Percentiles rank a stretch among this genome's conserved stretches.
Evolutionary conservation across 345 rosid species (phyloP).

Genomic region (Cochlearia excelsa): DNA sequence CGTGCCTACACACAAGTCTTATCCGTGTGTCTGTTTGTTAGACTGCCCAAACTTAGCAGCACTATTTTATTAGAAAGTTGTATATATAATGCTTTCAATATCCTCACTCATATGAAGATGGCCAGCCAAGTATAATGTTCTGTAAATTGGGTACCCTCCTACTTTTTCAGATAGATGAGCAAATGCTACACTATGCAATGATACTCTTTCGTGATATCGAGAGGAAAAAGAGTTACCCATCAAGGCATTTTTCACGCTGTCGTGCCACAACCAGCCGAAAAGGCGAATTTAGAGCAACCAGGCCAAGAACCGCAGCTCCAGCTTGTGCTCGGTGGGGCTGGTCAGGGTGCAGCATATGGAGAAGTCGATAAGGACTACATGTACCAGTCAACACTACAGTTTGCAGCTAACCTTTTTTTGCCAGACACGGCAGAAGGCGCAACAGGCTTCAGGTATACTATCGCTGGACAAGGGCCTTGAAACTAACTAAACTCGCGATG

Average conservation of each 20-base stretch:
- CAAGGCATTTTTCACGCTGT: constrained; percentile 67
- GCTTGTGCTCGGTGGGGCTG: constrained; percentile 47
- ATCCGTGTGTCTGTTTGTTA: too few species aligned
- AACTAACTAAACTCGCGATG: constrained; percentile 20
- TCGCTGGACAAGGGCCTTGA: constrained; percentile 49
- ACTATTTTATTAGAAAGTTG: too few species aligned
- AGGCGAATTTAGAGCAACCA: constrained; percentile 47
- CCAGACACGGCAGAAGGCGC: constrained; percentile 68
- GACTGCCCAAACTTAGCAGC: too few species aligned
- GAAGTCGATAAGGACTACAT: constrained; percentile 83
- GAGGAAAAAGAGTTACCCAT: constrained; percentile 71
- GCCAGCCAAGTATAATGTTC: constrained; percentile 75
- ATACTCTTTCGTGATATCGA: constrained; percentile 98
- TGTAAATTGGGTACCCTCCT: constrained; percentile 97
- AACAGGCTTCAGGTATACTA: constrained; percentile 39
- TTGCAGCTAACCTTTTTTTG: constrained; percentile 88
- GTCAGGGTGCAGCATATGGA: constrained; percentile 50
- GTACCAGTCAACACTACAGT: constrained; percentile 86
- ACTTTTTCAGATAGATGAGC: constrained; percentile 83
- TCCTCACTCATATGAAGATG: constrained; percentile 49
- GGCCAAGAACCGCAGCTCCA: constrained; percentile 58
- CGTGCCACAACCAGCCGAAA: too few species aligned
- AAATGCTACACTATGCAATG: constrained; percentile 96
- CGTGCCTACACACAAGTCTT: too few species aligned
- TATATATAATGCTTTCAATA: too few species aligned